Evolutionary conservation across 306 rosid species (phyloP), one percentile per base, ranked within the genome.

Genomic region (Gastrolobium villosum): DNA sequence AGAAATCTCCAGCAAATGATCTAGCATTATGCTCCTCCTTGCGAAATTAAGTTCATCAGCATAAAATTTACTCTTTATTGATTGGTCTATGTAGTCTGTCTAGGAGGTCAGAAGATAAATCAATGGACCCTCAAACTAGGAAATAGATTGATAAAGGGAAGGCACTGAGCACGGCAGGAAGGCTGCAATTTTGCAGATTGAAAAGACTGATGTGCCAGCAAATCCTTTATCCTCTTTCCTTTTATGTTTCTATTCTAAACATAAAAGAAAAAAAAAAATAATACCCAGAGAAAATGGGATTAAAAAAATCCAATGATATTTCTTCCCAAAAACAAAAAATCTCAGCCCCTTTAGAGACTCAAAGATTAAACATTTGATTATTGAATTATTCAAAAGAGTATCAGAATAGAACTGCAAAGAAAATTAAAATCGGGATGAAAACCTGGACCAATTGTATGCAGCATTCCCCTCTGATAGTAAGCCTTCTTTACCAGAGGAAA

Each of bases 391-490:
- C 13, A 34, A 79, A 36, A 74, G 34, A 36, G 44, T 61, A 50
- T 56, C 32, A 74, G 7, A 74, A 54, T 35, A 57, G 44, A 54
- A 28, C 7, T 62, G 60, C 5, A 45, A 65, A 81, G 35, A 20
- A 63, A 74, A 75, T 78, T n/a, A 71, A 75, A 66, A 66, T 73
- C 74, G 67, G 60, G 75, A 74, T 34, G 49, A 80, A 72, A 79
- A 95, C 99, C 99, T 95, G 88, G 98, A 95, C 99, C 99, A 95
- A 70, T 93, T 95, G 86, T 92, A 89, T 34, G 98, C 98, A 80
- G 98, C 86, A 81, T 95, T 95, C 83, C 99, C 99, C 77, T 95
- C 99, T 0, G 97, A 92, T 71, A 95, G 76, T 64, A 95, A 75
- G 80, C 99, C 99, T 86, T 95, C 99, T 85, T 95, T 95, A 74